A percentile compares a stretch with the other conserved stretches of the same genome.
Evolutionary conservation across 139 green algal genomes (phyloP).

Genomic region (Tetradesmus lagerheimii): DNA sequence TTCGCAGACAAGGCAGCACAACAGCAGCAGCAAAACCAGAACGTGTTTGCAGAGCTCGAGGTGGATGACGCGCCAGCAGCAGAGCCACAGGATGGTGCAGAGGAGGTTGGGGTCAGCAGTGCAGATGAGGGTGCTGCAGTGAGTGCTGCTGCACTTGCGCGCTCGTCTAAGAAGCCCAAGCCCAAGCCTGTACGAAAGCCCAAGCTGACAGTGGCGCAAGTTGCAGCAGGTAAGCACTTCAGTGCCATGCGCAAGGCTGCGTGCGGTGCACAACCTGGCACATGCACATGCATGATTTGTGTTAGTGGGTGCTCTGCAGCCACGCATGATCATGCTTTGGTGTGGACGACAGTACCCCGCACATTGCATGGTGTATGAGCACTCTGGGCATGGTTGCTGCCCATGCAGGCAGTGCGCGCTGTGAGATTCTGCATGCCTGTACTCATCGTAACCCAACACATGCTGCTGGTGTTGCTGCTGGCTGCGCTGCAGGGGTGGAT

Average conservation of each 20-base stretch:
- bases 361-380: not conserved
- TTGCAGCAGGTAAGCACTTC: conserved; percentile 28
- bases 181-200: conserved; percentile 36
- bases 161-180: conserved; percentile 9
- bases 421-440: not conserved
- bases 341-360: not conserved
- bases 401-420: not conserved
- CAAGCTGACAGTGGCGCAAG: conserved; percentile 28
- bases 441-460: too few species aligned
- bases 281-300: too few species aligned
- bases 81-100: not conserved
- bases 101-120: not conserved
- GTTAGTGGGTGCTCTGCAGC: not conserved
- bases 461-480: not conserved
- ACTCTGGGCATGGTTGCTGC: not conserved
- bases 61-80: conserved; percentile 22
- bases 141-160: not conserved
- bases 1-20: conserved; percentile 12
- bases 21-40: not conserved
- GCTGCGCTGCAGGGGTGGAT: conserved; percentile 22
- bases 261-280: not conserved
- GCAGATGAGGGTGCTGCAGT: not conserved
- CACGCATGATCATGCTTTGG: not conserved
- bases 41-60: conserved; percentile 12
- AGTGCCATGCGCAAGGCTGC: not conserved